These are phyloP conservation scores for Blastomyces parvus DNA, from an alignment of 2,329 filamentous ascomycete genomes.

Conservation along the genomic window DNA sequence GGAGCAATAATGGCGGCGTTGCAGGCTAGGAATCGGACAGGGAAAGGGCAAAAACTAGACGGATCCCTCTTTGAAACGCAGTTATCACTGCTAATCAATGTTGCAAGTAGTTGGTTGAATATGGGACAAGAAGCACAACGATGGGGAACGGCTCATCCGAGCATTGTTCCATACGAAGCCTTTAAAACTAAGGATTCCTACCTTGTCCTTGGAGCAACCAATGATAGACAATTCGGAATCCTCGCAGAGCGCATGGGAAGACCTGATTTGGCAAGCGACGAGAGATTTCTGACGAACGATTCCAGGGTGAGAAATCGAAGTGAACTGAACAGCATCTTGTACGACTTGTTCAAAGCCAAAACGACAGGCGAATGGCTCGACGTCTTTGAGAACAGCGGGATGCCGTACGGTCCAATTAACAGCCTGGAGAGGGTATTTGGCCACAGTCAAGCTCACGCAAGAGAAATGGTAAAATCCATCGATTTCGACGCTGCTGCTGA, in stretches of 20 bases:
- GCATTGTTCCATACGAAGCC: constrained; percentile 40
- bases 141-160: constrained; percentile 41
- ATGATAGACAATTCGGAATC: constrained; percentile 58
- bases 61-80: constrained; percentile 39
- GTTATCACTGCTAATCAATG: constrained; percentile 35
- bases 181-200: constrained; percentile 62
- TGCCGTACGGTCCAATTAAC: constrained; percentile 42
- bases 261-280: constrained; percentile 52
- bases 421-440: constrained; percentile 37
- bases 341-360: constrained; percentile 26
- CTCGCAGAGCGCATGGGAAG: constrained; percentile 52
- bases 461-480: constrained; percentile 30
- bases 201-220: constrained; percentile 62
- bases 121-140: constrained; percentile 34
- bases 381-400: constrained; percentile 34
- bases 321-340: constrained; percentile 31
- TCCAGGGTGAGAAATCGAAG: constrained; percentile 46
- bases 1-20: constrained; percentile 39
- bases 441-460: constrained; percentile 36
- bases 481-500: constrained; percentile 17
- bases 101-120: constrained; percentile 35
- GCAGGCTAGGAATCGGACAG: constrained; percentile 30
- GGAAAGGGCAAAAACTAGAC: constrained; percentile 37
- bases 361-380: constrained; percentile 35
- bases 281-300: constrained; percentile 53